A percentile compares a stretch with the other conserved stretches of the same genome.
Evolutionary conservation across 768 basidiomycete genomes (phyloP).

Genomic region (Auriscalpium orientale): DNA sequence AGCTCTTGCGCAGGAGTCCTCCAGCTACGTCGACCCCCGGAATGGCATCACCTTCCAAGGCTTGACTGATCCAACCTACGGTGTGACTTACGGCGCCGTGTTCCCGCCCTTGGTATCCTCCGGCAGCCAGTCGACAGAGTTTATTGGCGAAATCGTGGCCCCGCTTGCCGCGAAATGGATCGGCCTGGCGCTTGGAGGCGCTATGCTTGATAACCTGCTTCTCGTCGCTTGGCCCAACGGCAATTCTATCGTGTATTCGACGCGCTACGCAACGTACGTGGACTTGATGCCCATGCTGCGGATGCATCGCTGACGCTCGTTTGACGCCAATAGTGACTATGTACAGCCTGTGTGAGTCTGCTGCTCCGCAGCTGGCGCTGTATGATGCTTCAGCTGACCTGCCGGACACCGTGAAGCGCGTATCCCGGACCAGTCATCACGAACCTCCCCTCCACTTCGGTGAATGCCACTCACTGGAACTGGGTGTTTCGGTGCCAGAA

Average conservation of each 20-base stretch:
- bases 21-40: constrained; percentile 41
- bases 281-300: too few species aligned
- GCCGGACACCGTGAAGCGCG: constrained; percentile 20
- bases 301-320: too few species aligned
- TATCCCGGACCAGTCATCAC: constrained; percentile 47
- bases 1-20: constrained; percentile 38
- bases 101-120: constrained; percentile 42
- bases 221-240: constrained; percentile 56
- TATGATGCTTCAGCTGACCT: not conserved
- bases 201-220: constrained; percentile 49
- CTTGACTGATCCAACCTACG: constrained; percentile 24
- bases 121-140: constrained; percentile 38
- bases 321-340: constrained; percentile 33
- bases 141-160: constrained; percentile 56
- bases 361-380: not conserved
- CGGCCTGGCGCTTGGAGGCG: constrained; percentile 44
- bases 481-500: constrained; percentile 64
- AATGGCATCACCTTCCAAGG: constrained; percentile 48
- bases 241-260: constrained; percentile 42
- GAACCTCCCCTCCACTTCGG: constrained; percentile 38
- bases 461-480: constrained; percentile 59
- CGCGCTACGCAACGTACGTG: constrained; percentile 47
- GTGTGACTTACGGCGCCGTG: constrained; percentile 38
- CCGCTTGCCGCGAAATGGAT: constrained; percentile 50
- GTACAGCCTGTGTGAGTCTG: constrained; percentile 38